Evolutionary conservation across 2,329 filamentous ascomycete genomes (phyloP).

Genomic region (Penicillium sp.): DNA sequence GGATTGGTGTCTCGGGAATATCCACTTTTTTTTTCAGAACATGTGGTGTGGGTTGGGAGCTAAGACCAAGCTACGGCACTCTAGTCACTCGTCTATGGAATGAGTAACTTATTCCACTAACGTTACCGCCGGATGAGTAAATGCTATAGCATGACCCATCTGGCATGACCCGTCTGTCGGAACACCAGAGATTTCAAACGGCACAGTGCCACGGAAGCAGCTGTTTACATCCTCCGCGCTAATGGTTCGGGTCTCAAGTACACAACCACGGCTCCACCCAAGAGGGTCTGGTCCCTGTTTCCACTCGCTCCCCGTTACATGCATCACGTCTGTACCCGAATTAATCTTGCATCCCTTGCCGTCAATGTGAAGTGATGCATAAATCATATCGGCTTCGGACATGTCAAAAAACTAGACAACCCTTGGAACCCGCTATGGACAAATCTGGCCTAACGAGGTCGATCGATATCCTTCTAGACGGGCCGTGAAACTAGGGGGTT

Average conservation of each 20-base stretch:
- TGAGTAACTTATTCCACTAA: not conserved
- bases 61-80: not conserved
- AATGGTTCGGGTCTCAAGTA: slow-evolving; percentile 10
- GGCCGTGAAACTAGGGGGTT: slow-evolving; percentile 20
- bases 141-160: not conserved
- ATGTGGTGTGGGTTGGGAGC: not conserved
- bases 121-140: not conserved
- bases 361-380: not conserved
- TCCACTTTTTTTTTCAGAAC: slow-evolving; percentile 2
- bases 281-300: slow-evolving; percentile 6
- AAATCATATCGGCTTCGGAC: slow-evolving; percentile 7
- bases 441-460: slow-evolving; percentile 1
- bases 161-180: not conserved
- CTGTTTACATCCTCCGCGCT: slow-evolving; percentile 3
- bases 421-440: not conserved
- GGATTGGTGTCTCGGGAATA: slow-evolving; percentile 5
- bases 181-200: not conserved
- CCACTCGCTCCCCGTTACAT: not conserved
- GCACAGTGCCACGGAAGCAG: not conserved
- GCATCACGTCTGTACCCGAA: not conserved
- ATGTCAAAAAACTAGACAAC: not conserved
- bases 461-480: slow-evolving; percentile 4
- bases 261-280: slow-evolving; percentile 4
- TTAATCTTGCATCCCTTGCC: not conserved
- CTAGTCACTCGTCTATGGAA: too few relatives aligned